Percentiles rank a stretch among this genome's conserved stretches.
phyloP scores from a whole-genome alignment of 306 rosid genomes.

The Ormosia emarginata region DNA sequence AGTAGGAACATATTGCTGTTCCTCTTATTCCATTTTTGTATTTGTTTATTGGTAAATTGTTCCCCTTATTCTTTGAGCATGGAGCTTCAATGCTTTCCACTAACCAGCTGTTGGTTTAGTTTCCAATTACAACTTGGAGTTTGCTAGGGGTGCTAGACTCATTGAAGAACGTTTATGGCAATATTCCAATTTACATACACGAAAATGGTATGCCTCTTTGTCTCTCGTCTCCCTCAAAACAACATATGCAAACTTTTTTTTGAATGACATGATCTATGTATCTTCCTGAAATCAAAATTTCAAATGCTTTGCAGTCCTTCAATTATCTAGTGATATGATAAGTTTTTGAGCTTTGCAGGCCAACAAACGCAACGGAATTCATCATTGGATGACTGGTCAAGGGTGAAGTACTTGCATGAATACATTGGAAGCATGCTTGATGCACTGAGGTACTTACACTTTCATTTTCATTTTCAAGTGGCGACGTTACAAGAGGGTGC shows the following conservation, averaged over 20 bases:
- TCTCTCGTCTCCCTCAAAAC: neutral
- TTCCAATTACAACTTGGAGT: conserved; percentile 10
- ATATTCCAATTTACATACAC: conserved; percentile 33
- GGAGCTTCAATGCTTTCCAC: neutral
- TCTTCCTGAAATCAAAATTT: neutral
- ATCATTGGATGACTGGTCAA: conserved; percentile 38
- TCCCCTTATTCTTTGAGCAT: neutral
- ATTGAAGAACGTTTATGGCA: conserved; percentile 25
- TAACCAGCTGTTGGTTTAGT: conserved; percentile 12
- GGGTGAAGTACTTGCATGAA: conserved; percentile 39
- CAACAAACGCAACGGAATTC: conserved; percentile 35
- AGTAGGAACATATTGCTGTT: neutral
- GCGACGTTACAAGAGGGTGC: neutral
- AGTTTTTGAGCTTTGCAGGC: conserved; percentile 24
- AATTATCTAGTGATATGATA: neutral
- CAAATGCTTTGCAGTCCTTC: neutral
- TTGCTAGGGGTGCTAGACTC: conserved; percentile 25
- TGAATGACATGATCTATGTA: neutral
- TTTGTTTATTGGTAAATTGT: too few relatives aligned
- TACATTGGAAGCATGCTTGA: conserved; percentile 29
- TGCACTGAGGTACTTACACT: conserved; percentile 26
- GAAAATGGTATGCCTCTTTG: conserved; percentile 34
- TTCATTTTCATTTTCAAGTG: neutral
- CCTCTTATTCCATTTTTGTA: neutral
- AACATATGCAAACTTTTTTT: neutral